Base-by-base conservation (phyloP, 1,284 basidiomycete species). In the Veloboletus limbatus region DNA sequence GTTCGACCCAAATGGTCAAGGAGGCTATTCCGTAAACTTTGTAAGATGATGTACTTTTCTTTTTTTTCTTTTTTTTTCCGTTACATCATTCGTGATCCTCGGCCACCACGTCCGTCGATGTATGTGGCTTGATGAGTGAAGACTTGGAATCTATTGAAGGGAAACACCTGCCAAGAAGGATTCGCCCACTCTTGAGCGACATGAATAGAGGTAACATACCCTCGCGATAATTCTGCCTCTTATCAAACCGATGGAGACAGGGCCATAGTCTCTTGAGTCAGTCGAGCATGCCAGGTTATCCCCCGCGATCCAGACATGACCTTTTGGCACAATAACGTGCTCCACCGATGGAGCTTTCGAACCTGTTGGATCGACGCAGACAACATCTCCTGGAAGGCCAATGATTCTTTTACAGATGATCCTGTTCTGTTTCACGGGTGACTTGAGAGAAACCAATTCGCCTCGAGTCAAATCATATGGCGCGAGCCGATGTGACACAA, bases 1-100 rank as follows among this genome's bases (percentile, higher is more conserved):
- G 69, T 92, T 99, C 57, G 84, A 85, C 49, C 89, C 89, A 18
- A 93, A 93, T 54, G 88, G 88, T 16, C 85, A 94, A 55, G 96
- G 96, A 22, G 92, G 95, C 0, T 98, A 97, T 71, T 90, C 87
- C 2, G 81, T 98, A 77, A 89, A 92, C 57, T 97, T 98, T 58
- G 72, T 74, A 24, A 73, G 59, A 53, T 81, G 69, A 67, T 28
- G 31, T 20, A 22, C 20, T 32, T 41, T 26, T n/a, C n/a, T n/a
- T n/a, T n/a, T n/a, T n/a, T n/a, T n/a, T n/a, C n/a, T n/a, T n/a
- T n/a, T n/a, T n/a, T n/a, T n/a, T n/a, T n/a, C n/a, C n/a, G 34
- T 40, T 37, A 56, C 9, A 36, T 34, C n/a, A 35, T 18, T 31
- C 34, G 21, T 28, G 36, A 7, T 17, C 37, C 16, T 41, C 37